A percentile compares a stretch with the other conserved stretches of the same genome.
Conservation (phyloP, 495 filamentous ascomycete genomes). For the Trichoderma orchidacearum region DNA sequence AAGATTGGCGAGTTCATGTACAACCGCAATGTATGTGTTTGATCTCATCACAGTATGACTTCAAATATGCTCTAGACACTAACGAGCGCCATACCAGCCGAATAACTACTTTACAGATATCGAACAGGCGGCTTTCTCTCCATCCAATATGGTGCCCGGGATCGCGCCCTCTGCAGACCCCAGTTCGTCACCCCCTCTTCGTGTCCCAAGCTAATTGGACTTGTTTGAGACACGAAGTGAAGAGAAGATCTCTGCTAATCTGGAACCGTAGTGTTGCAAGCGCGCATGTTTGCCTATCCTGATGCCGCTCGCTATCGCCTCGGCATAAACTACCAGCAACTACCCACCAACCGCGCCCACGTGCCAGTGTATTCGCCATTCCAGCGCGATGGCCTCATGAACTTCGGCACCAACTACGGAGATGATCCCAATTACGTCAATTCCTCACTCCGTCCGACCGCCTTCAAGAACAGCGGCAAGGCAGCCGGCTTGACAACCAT, state of each 20-base stretch:
- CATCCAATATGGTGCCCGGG: slow-evolving; percentile 61
- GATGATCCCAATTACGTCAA: slow-evolving; percentile 26
- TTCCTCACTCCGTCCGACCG: too few relatives aligned
- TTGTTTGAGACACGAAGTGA: too few relatives aligned
- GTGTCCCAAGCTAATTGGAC: too few relatives aligned
- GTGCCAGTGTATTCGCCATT: slow-evolving; percentile 25
- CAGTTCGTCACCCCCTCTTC: not conserved
- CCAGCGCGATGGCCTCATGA: slow-evolving; percentile 24
- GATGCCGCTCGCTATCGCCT: slow-evolving; percentile 55
- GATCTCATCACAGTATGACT: not conserved
- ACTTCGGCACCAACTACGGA: slow-evolving; percentile 25
- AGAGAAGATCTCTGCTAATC: not conserved
- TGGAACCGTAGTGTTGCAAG: slow-evolving; percentile 41
- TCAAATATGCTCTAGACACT: not conserved
- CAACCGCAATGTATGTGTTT: slow-evolving; percentile 45
- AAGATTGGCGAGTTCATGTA: slow-evolving; percentile 54
- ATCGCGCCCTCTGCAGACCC: slow-evolving; percentile 46
- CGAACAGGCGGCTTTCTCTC: slow-evolving; percentile 73
- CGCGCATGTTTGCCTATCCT: slow-evolving; percentile 54
- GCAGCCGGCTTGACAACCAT: not conserved
- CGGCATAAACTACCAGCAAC: slow-evolving; percentile 51
- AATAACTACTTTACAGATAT: slow-evolving; percentile 64
- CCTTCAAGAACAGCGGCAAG: not conserved
- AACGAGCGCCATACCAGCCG: slow-evolving; percentile 8
- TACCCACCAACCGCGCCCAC: slow-evolving; percentile 24